Base-by-base conservation (phyloP, 345 rosid species). In the Raphanus raphanistrum region DNA sequence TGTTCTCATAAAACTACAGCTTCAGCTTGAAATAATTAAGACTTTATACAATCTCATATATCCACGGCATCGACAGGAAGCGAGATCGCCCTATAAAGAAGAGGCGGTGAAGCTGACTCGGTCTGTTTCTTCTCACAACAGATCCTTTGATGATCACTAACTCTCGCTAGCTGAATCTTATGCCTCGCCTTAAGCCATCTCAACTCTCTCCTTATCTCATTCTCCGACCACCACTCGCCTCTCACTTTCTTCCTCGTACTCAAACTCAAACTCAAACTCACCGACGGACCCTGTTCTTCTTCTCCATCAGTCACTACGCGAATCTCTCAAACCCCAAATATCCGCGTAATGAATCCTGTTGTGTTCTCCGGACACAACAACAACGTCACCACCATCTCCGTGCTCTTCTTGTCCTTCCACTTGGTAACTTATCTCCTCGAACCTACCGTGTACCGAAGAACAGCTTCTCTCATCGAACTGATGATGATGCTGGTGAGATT, bases 111-210 rank as follows among this genome's bases (percentile, higher is more conserved):
- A 77, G 85, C 86, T 74, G 90, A 79, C 38, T 68, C 65, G 2
- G 1, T 28, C 45, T 58, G 70, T 48, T 17, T 59, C 71, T 17
- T 59, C 71, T 67, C 59, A 11, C 65, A 76, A 4, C 16, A 50
- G 5, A 80, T 61, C 8, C 41, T 58, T 58, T 88, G 85, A 72
- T 89, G 85, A 72, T 86, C 91, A 59, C n/a, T n/a, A n/a, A n/a
- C n/a, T n/a, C n/a, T n/a, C n/a, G n/a, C n/a, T n/a, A 88, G 58
- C 82, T 89, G 96, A 84, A 87, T 79, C 78, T 79, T 87, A 67
- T 87, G 90, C 63, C 89, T 92, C 8, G 96, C 98, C 81, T 94
- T 94, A 5, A 92, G 91, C 98, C 98, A 92, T 78, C 97, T 92
- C 48, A 89, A 67, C 57, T 95, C 98, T 83, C 87, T 86, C 82